Evolutionary conservation across 2,329 filamentous ascomycete species (phyloP).

Genomic region (Claviceps sp.): DNA sequence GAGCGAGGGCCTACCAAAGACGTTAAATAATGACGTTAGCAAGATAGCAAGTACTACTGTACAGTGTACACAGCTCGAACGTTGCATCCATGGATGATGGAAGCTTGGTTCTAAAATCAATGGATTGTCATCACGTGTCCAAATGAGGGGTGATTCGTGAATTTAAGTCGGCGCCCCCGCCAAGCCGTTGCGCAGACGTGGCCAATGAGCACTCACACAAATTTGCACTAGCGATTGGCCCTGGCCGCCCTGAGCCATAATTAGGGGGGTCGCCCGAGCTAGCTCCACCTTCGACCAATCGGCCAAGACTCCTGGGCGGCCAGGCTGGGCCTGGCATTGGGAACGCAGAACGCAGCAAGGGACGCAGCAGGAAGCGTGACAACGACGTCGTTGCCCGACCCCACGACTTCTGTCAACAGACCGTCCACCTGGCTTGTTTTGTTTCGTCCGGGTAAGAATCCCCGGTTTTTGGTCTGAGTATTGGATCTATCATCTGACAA

Average conservation of each 20-base stretch:
- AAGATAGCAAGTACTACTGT: too few relatives aligned
- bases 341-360: background rate
- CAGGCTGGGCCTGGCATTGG: background rate
- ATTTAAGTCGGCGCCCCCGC: background rate
- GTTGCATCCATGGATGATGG: too few relatives aligned
- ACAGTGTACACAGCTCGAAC: too few relatives aligned
- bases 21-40: too few relatives aligned
- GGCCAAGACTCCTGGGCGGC: background rate
- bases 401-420: slow-evolving; percentile 1
- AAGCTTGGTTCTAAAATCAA: too few relatives aligned
- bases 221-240: background rate
- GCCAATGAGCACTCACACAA: background rate
- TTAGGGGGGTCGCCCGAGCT: background rate
- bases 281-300: background rate
- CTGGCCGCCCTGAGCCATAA: background rate
- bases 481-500: background rate
- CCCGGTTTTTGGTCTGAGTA: background rate
- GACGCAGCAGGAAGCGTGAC: background rate
- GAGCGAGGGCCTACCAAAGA: too few relatives aligned
- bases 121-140: background rate
- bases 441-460: slow-evolving; percentile 1
- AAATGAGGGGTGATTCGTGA: background rate
- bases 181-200: background rate
- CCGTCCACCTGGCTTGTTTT: slow-evolving; percentile 2
- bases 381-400: background rate